Evolutionary conservation across 495 filamentous ascomycete genomes (phyloP).

Genomic region (Chaetomium fimeti): DNA sequence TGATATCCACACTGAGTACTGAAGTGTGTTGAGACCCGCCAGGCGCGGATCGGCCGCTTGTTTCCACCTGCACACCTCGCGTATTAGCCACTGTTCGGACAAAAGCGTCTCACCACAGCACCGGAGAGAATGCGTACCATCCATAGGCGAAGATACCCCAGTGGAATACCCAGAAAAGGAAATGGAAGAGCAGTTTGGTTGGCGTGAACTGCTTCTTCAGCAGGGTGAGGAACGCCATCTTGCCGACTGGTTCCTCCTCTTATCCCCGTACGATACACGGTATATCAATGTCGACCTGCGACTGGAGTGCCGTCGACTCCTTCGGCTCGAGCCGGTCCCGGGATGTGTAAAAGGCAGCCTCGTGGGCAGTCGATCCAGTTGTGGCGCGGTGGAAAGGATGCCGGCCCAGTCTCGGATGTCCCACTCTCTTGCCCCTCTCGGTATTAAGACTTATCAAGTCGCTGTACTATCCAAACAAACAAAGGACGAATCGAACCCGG

Average conservation of each 20-base stretch:
- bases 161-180: constrained; percentile 83
- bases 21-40: constrained; percentile 73
- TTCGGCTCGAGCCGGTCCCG: constrained; percentile 20
- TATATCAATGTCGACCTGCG: constrained; percentile 53
- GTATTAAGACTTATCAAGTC: constrained; percentile 21
- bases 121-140: constrained; percentile 62
- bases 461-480: constrained; percentile 20
- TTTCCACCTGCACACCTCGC: constrained; percentile 60
- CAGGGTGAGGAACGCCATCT: constrained; percentile 44
- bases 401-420: not conserved
- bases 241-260: constrained; percentile 34
- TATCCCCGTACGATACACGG: constrained; percentile 23
- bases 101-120: not conserved
- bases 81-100: constrained; percentile 14
- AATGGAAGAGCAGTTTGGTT: constrained; percentile 73
- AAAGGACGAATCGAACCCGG: not conserved
- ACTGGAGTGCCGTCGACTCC: constrained; percentile 37
- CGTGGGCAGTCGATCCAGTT: not conserved
- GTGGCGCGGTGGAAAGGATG: constrained; percentile 17
- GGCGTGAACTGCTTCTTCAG: constrained; percentile 61
- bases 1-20: constrained; percentile 92
- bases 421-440: constrained; percentile 17
- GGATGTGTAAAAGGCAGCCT: not conserved
- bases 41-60: constrained; percentile 67
- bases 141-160: constrained; percentile 77